Percentiles rank a stretch among this genome's conserved stretches.
Conservation (phyloP, 2,329 filamentous ascomycete genomes). For the Colletotrichum sp. region DNA sequence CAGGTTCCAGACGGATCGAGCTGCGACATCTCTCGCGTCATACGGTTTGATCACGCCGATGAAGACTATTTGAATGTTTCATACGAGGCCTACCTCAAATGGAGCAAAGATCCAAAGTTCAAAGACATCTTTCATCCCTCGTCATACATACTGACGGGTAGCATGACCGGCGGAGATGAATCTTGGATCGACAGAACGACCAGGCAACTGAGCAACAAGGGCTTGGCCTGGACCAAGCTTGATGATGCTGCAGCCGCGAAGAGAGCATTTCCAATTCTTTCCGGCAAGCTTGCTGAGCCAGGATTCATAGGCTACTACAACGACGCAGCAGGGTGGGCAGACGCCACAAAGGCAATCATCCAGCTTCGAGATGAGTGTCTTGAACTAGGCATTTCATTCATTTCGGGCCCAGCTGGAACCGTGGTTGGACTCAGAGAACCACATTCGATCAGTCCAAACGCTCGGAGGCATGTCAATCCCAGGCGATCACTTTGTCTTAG, state of each 20-base stretch:
- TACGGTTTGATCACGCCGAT: constrained; percentile 66
- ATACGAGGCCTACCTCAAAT: constrained; percentile 33
- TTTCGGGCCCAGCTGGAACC: constrained; percentile 31
- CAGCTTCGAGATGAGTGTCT: not conserved
- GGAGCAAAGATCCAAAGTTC: constrained; percentile 19
- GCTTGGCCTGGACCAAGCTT: not conserved
- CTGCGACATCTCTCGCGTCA: constrained; percentile 42
- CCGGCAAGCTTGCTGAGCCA: constrained; percentile 1
- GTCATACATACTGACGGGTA: not conserved
- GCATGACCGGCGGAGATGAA: constrained; percentile 9
- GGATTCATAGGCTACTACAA: constrained; percentile 34
- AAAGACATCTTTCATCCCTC: constrained; percentile 15
- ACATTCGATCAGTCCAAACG: not conserved
- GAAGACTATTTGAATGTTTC: constrained; percentile 63
- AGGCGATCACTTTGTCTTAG: constrained; percentile 48
- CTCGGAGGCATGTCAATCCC: not conserved
- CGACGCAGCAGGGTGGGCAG: constrained; percentile 30
- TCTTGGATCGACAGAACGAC: constrained; percentile 5
- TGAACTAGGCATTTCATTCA: constrained; percentile 29
- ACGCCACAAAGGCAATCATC: constrained; percentile 23
- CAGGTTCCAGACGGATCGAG: constrained; percentile 36
- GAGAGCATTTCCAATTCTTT: not conserved
- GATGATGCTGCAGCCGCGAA: not conserved
- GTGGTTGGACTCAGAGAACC: constrained; percentile 23
- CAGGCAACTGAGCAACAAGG: not conserved